Conservation (phyloP, 2,329 filamentous ascomycete species). For the Colletotrichum brevisporum region DNA sequence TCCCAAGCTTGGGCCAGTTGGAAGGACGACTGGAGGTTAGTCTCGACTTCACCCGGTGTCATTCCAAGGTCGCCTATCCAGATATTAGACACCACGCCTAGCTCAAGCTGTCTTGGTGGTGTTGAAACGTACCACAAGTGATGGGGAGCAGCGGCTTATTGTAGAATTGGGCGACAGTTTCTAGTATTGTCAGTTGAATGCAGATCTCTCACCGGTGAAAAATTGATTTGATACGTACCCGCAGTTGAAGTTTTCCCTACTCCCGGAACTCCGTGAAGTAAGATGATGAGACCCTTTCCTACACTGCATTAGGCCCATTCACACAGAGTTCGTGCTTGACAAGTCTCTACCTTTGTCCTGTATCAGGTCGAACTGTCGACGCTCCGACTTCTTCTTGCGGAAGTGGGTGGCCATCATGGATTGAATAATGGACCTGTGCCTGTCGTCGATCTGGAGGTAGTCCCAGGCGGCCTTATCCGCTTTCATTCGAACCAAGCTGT, state of each 20-base stretch:
- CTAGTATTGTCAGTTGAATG: background rate
- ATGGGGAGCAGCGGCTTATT: slow-evolving; percentile 54
- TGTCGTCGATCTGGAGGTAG: background rate
- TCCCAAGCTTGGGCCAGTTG: slow-evolving; percentile 36
- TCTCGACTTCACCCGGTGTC: slow-evolving; percentile 10
- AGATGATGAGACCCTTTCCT: slow-evolving; percentile 55
- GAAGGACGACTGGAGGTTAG: slow-evolving; percentile 9
- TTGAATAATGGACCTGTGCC: slow-evolving; percentile 16
- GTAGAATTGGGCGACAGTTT: slow-evolving; percentile 30
- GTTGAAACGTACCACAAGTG: slow-evolving; percentile 63
- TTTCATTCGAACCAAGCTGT: background rate
- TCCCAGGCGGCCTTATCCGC: background rate
- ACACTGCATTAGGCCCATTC: background rate
- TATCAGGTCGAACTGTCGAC: slow-evolving; percentile 55
- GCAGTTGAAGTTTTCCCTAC: slow-evolving; percentile 65
- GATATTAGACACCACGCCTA: slow-evolving; percentile 56
- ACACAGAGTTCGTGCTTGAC: fast-evolving
- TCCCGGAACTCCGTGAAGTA: slow-evolving; percentile 63
- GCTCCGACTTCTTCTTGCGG: slow-evolving; percentile 55
- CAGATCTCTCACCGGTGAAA: background rate
- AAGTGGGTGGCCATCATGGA: slow-evolving; percentile 50
- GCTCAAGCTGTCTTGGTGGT: slow-evolving; percentile 56
- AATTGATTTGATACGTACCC: background rate
- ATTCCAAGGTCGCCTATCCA: slow-evolving; percentile 26
- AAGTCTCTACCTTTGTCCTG: slow-evolving; percentile 56